phyloP scores from a whole-genome alignment of 75 land plant species.

The Azolla pinnata region DNA sequence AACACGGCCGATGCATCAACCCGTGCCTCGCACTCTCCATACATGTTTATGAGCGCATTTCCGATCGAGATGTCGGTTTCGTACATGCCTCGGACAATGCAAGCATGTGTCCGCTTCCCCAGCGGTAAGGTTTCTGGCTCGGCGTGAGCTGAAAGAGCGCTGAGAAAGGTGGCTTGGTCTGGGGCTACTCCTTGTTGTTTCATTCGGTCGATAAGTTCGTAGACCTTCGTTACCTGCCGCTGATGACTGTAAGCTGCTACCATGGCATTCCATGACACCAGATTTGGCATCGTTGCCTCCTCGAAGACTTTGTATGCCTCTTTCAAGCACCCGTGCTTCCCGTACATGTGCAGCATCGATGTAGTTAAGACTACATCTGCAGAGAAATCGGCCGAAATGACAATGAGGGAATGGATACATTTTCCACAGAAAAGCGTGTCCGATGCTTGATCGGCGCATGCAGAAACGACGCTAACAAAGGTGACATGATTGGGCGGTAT shows the following conservation, averaged over 20 bases:
- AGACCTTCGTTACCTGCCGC: constrained; percentile 7
- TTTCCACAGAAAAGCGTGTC: neutral
- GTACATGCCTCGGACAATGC: neutral
- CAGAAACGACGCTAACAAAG: neutral
- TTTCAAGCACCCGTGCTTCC: constrained; percentile 16
- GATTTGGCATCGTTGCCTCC: constrained; percentile 17
- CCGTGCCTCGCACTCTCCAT: constrained; percentile 13
- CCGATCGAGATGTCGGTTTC: neutral
- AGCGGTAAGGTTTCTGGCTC: neutral
- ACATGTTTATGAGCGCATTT: constrained; percentile 22
- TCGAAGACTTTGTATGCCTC: constrained; percentile 19
- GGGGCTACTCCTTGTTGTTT: constrained; percentile 6
- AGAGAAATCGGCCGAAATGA: neutral
- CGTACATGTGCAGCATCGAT: constrained; percentile 24
- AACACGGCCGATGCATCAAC: constrained; percentile 5
- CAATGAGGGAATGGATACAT: neutral
- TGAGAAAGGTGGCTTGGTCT: constrained; percentile 4
- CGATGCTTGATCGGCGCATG: too few species aligned
- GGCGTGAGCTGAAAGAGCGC: constrained; percentile 9
- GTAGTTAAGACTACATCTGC: constrained; percentile 23
- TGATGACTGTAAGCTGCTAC: constrained; percentile 13
- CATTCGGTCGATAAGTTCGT: constrained; percentile 6
- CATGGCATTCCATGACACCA: constrained; percentile 41
- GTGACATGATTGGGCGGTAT: neutral
- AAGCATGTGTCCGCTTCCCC: constrained; percentile 6